phyloP scores from a whole-genome alignment of 2,329 filamentous ascomycete genomes.

The Paecilomyces formosus region DNA sequence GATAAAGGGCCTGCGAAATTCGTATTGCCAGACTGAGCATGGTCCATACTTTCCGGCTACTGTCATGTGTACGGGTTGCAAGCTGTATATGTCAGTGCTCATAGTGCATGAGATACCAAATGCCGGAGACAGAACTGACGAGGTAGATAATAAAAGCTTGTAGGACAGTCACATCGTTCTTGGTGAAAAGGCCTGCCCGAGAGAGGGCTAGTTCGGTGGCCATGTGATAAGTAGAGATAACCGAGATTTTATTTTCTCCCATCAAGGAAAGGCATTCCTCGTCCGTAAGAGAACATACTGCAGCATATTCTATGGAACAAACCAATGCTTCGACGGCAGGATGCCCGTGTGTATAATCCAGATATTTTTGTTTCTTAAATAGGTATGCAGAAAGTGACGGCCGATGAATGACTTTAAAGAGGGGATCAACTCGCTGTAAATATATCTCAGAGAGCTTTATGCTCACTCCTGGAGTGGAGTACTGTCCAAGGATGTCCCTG shows the following conservation, averaged over 20 bases:
- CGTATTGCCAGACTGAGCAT: constrained; percentile 25
- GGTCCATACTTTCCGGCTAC: constrained; percentile 26
- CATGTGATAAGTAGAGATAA: constrained; percentile 15
- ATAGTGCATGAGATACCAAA: background rate
- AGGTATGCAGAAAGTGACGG: constrained; percentile 19
- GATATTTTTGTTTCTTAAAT: constrained; percentile 17
- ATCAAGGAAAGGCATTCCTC: constrained; percentile 15
- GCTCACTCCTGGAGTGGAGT: background rate
- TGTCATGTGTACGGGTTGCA: constrained; percentile 12
- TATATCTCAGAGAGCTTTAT: constrained; percentile 16
- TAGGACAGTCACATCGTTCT: constrained; percentile 23
- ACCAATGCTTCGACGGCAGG: constrained; percentile 17
- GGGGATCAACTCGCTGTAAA: constrained; percentile 20
- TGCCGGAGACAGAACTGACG: constrained; percentile 8
- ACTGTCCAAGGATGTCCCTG: background rate
- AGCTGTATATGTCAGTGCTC: background rate
- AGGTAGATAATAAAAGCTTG: constrained; percentile 25
- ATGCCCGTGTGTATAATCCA: constrained; percentile 20
- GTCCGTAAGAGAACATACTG: constrained; percentile 17
- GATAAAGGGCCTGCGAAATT: constrained; percentile 22
- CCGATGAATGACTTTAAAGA: constrained; percentile 24
- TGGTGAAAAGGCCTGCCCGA: constrained; percentile 20
- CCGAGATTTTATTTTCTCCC: constrained; percentile 9
- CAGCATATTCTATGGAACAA: constrained; percentile 18
- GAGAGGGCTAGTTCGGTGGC: constrained; percentile 17